phyloP scores from a whole-genome alignment of 2,329 filamentous ascomycete species.

The Dothistroma septosporum region DNA sequence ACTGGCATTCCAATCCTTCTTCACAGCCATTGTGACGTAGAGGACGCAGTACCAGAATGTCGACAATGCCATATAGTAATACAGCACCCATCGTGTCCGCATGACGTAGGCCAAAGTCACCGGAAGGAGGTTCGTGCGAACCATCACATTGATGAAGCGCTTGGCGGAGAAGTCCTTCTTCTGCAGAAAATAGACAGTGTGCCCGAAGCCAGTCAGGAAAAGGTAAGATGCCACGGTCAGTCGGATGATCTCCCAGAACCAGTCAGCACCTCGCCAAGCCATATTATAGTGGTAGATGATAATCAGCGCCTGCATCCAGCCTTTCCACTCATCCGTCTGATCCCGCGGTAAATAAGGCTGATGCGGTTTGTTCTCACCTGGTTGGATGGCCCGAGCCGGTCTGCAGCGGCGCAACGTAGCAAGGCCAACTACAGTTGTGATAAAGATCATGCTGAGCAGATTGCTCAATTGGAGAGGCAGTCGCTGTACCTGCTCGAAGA shows the following conservation, averaged over 20 bases:
- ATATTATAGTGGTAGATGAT: constrained; percentile 58
- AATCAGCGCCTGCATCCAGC: constrained; percentile 58
- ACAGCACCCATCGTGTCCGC: constrained; percentile 53
- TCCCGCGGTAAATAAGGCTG: constrained; percentile 49
- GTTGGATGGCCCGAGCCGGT: constrained; percentile 5
- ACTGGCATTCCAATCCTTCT: constrained; percentile 42
- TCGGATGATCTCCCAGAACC: constrained; percentile 54
- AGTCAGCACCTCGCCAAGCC: constrained; percentile 42
- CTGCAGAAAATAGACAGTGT: constrained; percentile 56
- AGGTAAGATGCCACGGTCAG: constrained; percentile 56
- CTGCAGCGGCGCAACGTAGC: constrained; percentile 14
- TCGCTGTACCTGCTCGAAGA: constrained; percentile 52
- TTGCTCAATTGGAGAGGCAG: constrained; percentile 34
- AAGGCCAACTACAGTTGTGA: constrained; percentile 33
- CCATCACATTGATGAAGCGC: constrained; percentile 51
- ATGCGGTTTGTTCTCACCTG: constrained; percentile 18
- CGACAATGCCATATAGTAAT: constrained; percentile 57
- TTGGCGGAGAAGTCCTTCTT: constrained; percentile 55
- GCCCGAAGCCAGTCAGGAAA: constrained; percentile 60
- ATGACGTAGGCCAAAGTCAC: constrained; percentile 54
- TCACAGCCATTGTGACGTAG: constrained; percentile 50
- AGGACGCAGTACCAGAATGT: constrained; percentile 61
- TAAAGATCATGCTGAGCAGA: constrained; percentile 28
- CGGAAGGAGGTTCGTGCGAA: constrained; percentile 56
- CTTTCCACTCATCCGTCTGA: constrained; percentile 63